phyloP scores from a whole-genome alignment of 1,139 yeast species.

The Protomyces macrosporus region DNA sequence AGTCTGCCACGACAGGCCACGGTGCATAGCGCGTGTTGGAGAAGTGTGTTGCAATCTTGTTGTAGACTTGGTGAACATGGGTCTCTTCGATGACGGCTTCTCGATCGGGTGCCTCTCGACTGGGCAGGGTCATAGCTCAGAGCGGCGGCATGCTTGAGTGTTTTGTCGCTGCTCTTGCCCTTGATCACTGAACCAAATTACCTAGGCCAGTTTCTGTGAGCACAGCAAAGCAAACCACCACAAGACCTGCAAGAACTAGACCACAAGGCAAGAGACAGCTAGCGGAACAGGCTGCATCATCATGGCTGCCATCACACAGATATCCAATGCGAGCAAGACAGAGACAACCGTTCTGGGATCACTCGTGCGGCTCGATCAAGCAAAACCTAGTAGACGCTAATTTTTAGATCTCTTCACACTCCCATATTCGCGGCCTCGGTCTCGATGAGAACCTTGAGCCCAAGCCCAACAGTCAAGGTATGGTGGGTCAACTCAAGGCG shows the following conservation, averaged over 20 bases:
- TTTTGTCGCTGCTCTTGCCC: too few species aligned
- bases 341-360: not conserved
- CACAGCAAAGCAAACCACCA: too few species aligned
- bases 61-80: slow-evolving; percentile 83
- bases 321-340: not conserved
- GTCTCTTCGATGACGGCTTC: slow-evolving; percentile 49
- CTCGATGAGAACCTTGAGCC: slow-evolving; percentile 75
- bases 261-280: too few species aligned
- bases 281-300: too few species aligned
- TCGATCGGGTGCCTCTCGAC: not conserved
- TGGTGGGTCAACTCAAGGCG: slow-evolving; percentile 96
- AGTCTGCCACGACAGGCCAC: slow-evolving; percentile 89
- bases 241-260: too few species aligned
- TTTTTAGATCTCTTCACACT: slow-evolving; percentile 50
- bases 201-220: too few species aligned
- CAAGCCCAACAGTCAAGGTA: slow-evolving; percentile 73
- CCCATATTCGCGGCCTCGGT: slow-evolving; percentile 93
- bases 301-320: not conserved
- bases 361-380: not conserved
- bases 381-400: not conserved
- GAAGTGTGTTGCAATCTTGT: slow-evolving; percentile 86
- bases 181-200: too few species aligned
- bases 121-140: not conserved
- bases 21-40: slow-evolving; percentile 92
- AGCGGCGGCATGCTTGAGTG: too few species aligned